Evolutionary conservation across 192 early-diverging fungal genomes (phyloP), one percentile per base, ranked within the genome.

Genomic region (Piromyces sp.): DNA sequence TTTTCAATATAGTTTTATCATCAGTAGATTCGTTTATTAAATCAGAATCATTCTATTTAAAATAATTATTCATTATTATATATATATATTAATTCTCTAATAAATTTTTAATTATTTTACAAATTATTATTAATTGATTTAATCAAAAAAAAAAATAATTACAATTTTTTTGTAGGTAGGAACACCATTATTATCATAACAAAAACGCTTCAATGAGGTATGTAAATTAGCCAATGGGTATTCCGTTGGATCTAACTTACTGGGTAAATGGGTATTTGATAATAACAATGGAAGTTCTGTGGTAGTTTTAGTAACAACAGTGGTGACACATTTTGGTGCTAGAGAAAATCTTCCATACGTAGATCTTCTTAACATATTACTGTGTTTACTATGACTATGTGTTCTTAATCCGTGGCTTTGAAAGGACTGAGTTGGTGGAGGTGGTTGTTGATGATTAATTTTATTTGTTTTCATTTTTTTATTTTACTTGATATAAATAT

Each of bases 191-290:
- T 93, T 83, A 80, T 96, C 94, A 83, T 95, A 92, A 30, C 91
- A 92, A 87, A 96, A 94, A 81, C 89, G 87, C 86, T 94, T 93
- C 78, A 96, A 85, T 3, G 92, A 90, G 12, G 94, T 94, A 11
- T 91, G 90, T 31, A 90, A 88, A 36, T 89, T 87, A 6, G 94
- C 92, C 36, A 96, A 86, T 33, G 94, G 94, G 82, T 92, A 96
- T 80, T 89, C 84, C 16, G 89, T 88, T 9, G 89, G 88, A 81
- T 93, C 89, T 30, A 95, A 84, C 36, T 87, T 42, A 33, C 86
- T 87, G 33, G 89, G 87, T 79, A 68, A 68, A 68, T 68, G 51
- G 17, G 26, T 68, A 68, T 68, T 68, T 68, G 51, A 68, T 68
- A 68, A 68, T 68, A 68, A 68, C 22, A 68, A 68, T n/a, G 51